Conservation (phyloP, 176 grass and related monocot species). For the Stipa capillata region DNA sequence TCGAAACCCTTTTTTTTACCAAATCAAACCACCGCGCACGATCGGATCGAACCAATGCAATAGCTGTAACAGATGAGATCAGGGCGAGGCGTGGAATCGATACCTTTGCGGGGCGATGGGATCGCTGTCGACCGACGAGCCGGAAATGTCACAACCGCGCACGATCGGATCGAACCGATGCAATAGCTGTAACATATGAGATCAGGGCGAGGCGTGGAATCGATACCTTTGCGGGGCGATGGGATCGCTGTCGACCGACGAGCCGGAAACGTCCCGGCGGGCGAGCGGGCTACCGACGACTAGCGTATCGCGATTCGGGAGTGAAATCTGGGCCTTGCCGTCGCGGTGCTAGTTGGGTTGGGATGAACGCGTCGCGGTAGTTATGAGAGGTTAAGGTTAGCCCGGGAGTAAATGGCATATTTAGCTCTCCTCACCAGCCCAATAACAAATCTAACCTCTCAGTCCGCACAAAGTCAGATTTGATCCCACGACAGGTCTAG, state of each 20-base stretch:
- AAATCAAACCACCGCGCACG: too few species aligned
- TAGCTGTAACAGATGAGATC: neutral
- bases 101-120: neutral
- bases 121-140: neutral
- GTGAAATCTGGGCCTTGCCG: too few species aligned
- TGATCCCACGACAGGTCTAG: too few species aligned
- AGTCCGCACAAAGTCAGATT: too few species aligned
- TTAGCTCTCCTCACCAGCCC: too few species aligned
- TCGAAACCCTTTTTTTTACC: neutral
- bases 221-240: neutral
- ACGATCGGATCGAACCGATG: neutral
- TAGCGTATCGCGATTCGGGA: neutral
- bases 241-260: neutral
- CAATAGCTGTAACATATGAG: too few species aligned
- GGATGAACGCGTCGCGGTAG: too few species aligned
- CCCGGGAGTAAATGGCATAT: too few species aligned
- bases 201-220: neutral
- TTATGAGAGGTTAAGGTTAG: too few species aligned
- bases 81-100: neutral
- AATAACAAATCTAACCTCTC: too few species aligned
- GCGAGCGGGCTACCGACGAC: neutral
- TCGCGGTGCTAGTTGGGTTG: too few species aligned
- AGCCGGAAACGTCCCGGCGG: neutral
- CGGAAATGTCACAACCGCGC: neutral
- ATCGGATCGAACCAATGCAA: neutral